Percentiles rank a stretch among this genome's conserved stretches.
These are phyloP conservation scores for Picochlorum sp. DNA, from an alignment of 139 green algal genomes.

Conservation along the genomic window DNA sequence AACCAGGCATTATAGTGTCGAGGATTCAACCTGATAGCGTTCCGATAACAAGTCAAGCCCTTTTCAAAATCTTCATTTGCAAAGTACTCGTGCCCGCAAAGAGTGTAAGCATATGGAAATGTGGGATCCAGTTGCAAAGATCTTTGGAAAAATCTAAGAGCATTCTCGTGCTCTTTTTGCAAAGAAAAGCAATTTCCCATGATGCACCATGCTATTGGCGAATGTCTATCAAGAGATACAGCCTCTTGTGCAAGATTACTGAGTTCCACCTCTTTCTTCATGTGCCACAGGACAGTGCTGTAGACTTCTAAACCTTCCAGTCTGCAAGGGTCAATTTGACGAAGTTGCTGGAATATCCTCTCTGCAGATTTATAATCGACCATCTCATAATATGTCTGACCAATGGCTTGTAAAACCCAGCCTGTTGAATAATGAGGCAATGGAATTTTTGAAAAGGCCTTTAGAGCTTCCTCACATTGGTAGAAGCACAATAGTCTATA, in stretches of 20 bases:
- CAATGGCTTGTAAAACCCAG: slow-evolving; percentile 70
- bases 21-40: slow-evolving; percentile 68
- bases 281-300: slow-evolving; percentile 91
- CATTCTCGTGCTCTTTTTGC: slow-evolving; percentile 82
- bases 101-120: slow-evolving; percentile 82
- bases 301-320: slow-evolving; percentile 82
- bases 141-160: slow-evolving; percentile 76
- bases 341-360: slow-evolving; percentile 48
- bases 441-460: slow-evolving; percentile 45
- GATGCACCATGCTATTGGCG: slow-evolving; percentile 75
- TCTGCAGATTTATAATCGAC: slow-evolving; percentile 73
- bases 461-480: slow-evolving; percentile 53
- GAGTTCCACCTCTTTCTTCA: slow-evolving; percentile 78
- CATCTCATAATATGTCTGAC: slow-evolving; percentile 69
- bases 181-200: slow-evolving; percentile 89
- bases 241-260: slow-evolving; percentile 74
- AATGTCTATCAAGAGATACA: slow-evolving; percentile 65
- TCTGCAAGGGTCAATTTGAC: slow-evolving; percentile 38
- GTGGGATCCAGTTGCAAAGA: slow-evolving; percentile 71
- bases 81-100: slow-evolving; percentile 85
- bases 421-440: slow-evolving; percentile 55
- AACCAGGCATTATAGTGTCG: slow-evolving; percentile 98
- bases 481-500: slow-evolving; percentile 59
- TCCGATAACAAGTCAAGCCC: slow-evolving; percentile 65
- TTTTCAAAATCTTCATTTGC: slow-evolving; percentile 89